These are phyloP conservation scores for Coleophoma cylindrospora DNA, from an alignment of 2,329 filamentous ascomycete genomes.

Conservation along the genomic window DNA sequence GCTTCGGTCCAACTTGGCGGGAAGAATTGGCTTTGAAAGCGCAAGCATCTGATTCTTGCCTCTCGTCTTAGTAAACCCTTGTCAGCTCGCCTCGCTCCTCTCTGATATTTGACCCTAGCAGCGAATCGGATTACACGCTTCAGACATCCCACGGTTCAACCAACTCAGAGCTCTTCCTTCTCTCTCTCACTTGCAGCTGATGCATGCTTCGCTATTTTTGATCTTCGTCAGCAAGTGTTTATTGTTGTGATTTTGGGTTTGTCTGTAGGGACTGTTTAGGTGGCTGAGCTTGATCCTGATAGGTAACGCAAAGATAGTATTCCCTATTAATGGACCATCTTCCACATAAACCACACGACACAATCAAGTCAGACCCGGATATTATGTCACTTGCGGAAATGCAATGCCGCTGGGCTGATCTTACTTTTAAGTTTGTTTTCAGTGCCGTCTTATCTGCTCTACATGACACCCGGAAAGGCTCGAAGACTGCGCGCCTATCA, in stretches of 20 bases:
- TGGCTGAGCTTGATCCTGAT: no score
- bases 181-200: no score
- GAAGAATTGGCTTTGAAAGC: slow-evolving; percentile 12
- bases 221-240: background rate
- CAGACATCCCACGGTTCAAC: slow-evolving; percentile 6
- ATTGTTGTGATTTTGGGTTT: no score
- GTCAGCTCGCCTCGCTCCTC: slow-evolving; percentile 2
- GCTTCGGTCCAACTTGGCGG: slow-evolving; percentile 1
- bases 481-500: no score
- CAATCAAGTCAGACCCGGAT: background rate
- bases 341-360: background rate
- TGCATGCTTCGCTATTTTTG: background rate
- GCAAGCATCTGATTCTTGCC: slow-evolving; percentile 11
- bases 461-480: no score
- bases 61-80: slow-evolving; percentile 5
- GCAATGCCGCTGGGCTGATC: no score
- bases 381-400: no score
- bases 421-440: background rate
- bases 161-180: no score
- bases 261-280: no score
- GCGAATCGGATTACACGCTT: slow-evolving; percentile 7
- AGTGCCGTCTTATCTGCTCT: no score
- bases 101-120: slow-evolving; percentile 7
- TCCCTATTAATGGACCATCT: background rate
- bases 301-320: background rate